Evolutionary conservation across 1,139 yeast genomes (phyloP), one percentile per base, ranked within the genome.

Genomic region (Candida sp.): DNA sequence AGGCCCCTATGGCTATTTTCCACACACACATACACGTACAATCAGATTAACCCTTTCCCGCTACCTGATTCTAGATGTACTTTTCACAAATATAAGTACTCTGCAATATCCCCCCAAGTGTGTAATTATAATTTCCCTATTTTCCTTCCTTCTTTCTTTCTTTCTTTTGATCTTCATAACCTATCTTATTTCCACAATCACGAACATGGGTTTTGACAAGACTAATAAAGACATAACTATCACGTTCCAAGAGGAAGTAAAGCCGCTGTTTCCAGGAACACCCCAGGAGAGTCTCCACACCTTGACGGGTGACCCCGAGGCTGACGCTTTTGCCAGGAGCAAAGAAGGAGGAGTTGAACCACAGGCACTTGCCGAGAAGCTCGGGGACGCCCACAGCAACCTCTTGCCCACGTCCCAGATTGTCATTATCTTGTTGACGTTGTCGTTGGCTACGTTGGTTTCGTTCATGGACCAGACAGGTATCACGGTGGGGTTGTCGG

Each of bases 391-490:
- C 3, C 79, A 75, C 57, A 56, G 65, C 55, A 73, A 74, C 49
- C 56, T 70, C 7, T 57, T 74, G 33, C 74, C 77, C 3, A 61
- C 61, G 2, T 66, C 61, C 44, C 65, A 69, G 50, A 63, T 75
- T 12, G 53, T 75, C 2, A 52, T 69, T 3, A 66, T 71, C 28
- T 60, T 75, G 45, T 44, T 54, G 7, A 63, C 67, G 4, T 59
- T 72, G 50, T 62, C 73, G 1, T 54, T 67, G 46, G 72, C 63
- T 44, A 52, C 57, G 44, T 52, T 66, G 47, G 58, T 61, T 3
- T 61, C 70, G 3, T 71, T 76, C 59, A 65, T 76, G 22, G 84
- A 80, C 62, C 83, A 76, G 59, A 74, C 78, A 0, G 71, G 80
- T 30, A 67, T 77, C 30, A 69, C 80, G 1, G 71, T 74, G 5